Base-by-base conservation (phyloP, 192 early-diverging fungal species). In the Linnemannia schmuckeri region DNA sequence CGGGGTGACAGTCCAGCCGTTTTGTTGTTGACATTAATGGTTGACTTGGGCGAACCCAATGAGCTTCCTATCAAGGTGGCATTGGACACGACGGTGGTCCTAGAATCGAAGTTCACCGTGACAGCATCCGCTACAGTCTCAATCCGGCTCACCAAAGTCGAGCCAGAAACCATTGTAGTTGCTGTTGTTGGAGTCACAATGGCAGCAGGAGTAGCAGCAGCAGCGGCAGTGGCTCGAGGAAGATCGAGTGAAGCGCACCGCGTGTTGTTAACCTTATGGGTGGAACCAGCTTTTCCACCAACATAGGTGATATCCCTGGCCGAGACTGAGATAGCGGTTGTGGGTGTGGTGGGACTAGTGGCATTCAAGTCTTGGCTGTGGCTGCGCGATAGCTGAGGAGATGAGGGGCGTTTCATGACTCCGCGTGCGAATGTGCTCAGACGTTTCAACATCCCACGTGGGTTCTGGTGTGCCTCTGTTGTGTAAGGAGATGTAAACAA, bases 361-460 rank as follows among this genome's bases (percentile, higher is more conserved):
- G 41, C 33, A 5, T 37, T 71, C 15, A 52, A 30, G 27, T 40
- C 27, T 70, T 78, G 61, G 33, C 77, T 61, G 47, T 49, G 2
- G 20, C 37, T 71, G 46, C 6, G 40, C 30, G 30, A 66, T 24
- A 76, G 73, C 12, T 55, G 49, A 12, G 71, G 74, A 0, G 40
- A 18, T 1, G 77, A 71, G 7, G 79, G 79, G 6, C 84, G 84
- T 17, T 66, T 57, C 44, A 87, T 76, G 37, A 87, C 84, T 8
- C 75, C 70, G 22, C 79, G 78, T 10, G 84, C 84, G 27, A 87
- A 52, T 20, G 84, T 81, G 49, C 84, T 87, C 30, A 87, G 70
- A 38, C 84, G 84, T 30, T 80, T 85, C 4, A 85, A 33, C 75
- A 85, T 73, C 18, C 78, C 72, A 22, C 83, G 73, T 8, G 83